A percentile compares a stretch with the other conserved stretches of the same genome.
Evolutionary conservation across 371 early-diverging fungal genomes (phyloP).

Genomic region (Mucor saturninus): DNA sequence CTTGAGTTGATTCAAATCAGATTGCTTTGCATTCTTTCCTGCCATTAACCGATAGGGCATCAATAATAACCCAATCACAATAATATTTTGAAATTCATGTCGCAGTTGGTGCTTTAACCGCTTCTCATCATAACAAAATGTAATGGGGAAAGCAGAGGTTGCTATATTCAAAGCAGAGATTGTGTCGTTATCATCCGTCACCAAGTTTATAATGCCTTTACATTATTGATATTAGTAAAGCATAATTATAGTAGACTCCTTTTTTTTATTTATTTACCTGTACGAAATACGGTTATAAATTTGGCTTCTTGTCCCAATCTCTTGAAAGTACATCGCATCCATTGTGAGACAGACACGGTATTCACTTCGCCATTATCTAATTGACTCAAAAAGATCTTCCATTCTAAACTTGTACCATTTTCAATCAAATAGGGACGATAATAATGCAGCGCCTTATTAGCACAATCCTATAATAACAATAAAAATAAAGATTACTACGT

Average conservation of each 20-base stretch:
- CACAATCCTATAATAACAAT: slow-evolving; percentile 20
- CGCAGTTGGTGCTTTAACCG: slow-evolving; percentile 64
- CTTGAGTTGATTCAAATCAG: slow-evolving; percentile 50
- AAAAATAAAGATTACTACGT: too few species aligned
- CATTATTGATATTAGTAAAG: too few species aligned
- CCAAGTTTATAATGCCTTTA: slow-evolving; percentile 30
- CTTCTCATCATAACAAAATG: slow-evolving; percentile 65
- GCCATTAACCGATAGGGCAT: slow-evolving; percentile 68
- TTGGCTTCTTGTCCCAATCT: slow-evolving; percentile 28
- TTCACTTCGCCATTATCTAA: slow-evolving; percentile 37
- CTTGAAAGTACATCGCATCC: slow-evolving; percentile 45
- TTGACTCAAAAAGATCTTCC: slow-evolving; percentile 64
- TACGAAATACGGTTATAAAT: slow-evolving; percentile 33
- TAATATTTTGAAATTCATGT: slow-evolving; percentile 77
- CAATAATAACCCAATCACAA: slow-evolving; percentile 63
- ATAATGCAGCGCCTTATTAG: slow-evolving; percentile 34
- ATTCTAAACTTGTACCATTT: slow-evolving; percentile 58
- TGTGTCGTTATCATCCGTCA: slow-evolving; percentile 24
- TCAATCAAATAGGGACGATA: slow-evolving; percentile 29
- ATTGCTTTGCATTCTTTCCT: slow-evolving; percentile 40
- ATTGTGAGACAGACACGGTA: slow-evolving; percentile 35
- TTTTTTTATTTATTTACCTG: slow-evolving; percentile 21
- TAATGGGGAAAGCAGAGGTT: slow-evolving; percentile 46
- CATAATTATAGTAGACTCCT: too few species aligned
- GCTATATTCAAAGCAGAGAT: slow-evolving; percentile 5